phyloP scores from a whole-genome alignment of 495 filamentous ascomycete species.

The Podospora australis region DNA sequence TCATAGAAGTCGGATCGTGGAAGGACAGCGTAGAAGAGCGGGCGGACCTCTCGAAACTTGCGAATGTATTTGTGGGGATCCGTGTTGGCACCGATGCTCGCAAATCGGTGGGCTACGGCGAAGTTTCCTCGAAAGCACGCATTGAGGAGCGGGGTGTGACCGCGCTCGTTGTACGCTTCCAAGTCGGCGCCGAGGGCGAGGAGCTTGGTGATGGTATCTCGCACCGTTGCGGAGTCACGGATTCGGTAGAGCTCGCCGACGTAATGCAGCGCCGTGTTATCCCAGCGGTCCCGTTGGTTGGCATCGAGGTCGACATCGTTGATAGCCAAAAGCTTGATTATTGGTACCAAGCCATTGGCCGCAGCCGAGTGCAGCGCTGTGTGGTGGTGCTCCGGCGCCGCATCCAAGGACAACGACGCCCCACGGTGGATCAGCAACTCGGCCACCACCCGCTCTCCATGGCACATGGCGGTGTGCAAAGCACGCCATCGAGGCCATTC shows the following conservation, averaged over 20 bases:
- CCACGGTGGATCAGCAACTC: constrained; percentile 30
- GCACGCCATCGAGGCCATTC: constrained; percentile 26
- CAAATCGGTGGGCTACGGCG: constrained; percentile 19
- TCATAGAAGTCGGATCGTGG: constrained; percentile 21
- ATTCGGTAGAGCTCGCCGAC: constrained; percentile 15
- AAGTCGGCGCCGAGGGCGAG: constrained; percentile 23
- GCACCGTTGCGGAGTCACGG: constrained; percentile 14
- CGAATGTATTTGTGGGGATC: constrained; percentile 20
- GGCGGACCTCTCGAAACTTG: constrained; percentile 20
- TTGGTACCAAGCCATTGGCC: constrained; percentile 17
- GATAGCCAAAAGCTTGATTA: constrained; percentile 23
- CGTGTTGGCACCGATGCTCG: constrained; percentile 20
- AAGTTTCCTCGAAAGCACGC: constrained; percentile 25
- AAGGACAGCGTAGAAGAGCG: constrained; percentile 21
- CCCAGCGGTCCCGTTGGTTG: constrained; percentile 19
- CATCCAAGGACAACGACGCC: constrained; percentile 23
- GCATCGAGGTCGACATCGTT: constrained; percentile 17
- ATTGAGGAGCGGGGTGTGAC: constrained; percentile 20
- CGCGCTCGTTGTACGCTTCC: constrained; percentile 19
- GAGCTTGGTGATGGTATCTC: constrained; percentile 22
- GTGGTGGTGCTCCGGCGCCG: constrained; percentile 12
- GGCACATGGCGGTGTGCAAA: constrained; percentile 33
- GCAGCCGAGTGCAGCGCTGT: constrained; percentile 26
- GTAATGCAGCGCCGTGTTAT: constrained; percentile 25
- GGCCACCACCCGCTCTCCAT: constrained; percentile 22